Evolutionary conservation across 305 asterid genomes (phyloP).

Genomic region (Withania somnifera): DNA sequence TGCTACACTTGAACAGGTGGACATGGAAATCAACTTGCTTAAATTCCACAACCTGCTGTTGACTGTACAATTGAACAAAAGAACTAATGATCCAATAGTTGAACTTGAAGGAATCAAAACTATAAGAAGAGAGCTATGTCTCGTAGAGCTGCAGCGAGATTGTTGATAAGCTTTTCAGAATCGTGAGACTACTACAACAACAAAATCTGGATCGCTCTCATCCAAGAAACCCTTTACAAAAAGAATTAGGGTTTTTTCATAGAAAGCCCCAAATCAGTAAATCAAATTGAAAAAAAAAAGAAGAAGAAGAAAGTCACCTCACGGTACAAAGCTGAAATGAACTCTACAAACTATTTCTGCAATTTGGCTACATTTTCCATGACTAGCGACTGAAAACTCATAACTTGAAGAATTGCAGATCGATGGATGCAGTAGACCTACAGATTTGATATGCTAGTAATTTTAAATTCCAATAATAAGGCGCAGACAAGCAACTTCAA

Average conservation of each 20-base stretch:
- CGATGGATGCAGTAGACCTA: not conserved
- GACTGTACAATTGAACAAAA: slow-evolving; percentile 19
- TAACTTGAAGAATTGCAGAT: not conserved
- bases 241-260: not conserved
- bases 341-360: slow-evolving; percentile 51
- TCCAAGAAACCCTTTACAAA: slow-evolving; percentile 42
- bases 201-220: slow-evolving; percentile 69
- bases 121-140: slow-evolving; percentile 1
- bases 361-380: slow-evolving; percentile 47
- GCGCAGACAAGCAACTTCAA: not conserved
- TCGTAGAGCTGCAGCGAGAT: slow-evolving; percentile 49
- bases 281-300: not conserved
- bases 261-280: not conserved
- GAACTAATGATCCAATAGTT: not conserved
- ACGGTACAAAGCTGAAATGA: slow-evolving; percentile 34
- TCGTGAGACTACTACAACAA: slow-evolving; percentile 61
- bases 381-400: not conserved
- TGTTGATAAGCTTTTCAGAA: slow-evolving; percentile 57
- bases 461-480: not conserved
- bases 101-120: not conserved
- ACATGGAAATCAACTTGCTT: slow-evolving; percentile 72
- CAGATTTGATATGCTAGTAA: not conserved
- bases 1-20: slow-evolving; percentile 76
- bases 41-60: slow-evolving; percentile 59
- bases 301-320: slow-evolving; percentile 21